Evolutionary conservation across 2,329 filamentous ascomycete genomes (phyloP), one percentile per base, ranked within the genome.

Genomic region (Xylaria sp.): DNA sequence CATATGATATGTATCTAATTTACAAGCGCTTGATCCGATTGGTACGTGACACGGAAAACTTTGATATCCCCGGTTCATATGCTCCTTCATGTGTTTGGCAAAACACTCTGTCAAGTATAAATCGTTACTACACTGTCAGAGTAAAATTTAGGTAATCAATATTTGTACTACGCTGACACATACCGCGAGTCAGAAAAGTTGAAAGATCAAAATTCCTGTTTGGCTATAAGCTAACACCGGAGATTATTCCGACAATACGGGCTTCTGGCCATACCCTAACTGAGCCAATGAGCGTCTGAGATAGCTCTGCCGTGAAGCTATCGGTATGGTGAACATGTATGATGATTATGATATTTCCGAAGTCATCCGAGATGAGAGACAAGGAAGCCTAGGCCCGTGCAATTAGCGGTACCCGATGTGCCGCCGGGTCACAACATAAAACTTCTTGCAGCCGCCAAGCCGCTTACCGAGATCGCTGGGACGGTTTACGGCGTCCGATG

Each of bases 1-100:
- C n/a, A 63, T 63, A 51, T 63, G 44, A 37, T 35, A 37, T 51
- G 54, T 23, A 62, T 47, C 21, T 5, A 6, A 48, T 47, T 18
- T 42, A n/a, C 5, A 27, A 61, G 21, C 40, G 35, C 18, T 58
- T 48, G 29, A 63, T 64, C 67, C 61, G 59, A 69, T 69, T 68
- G 61, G 62, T 51, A 51, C 23, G 51, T 18, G 5, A 25, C 13
- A 50, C n/a, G 21, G 47, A 35, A 55, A 60, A 2, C 62, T 32
- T 63, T 32, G 23, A 57, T 61, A 5, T 16, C 8, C 16, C 48
- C n/a, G 13, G 25, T 37, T 23, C 10, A 47, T 59, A 32, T 47
- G 13, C 44, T 2, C 32, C 32, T 25, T 50, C 40, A n/a, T 27
- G 47, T 54, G 13, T 12, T 58, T 18, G 44, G 55, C 55, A 48